Evolutionary conservation across 106 monocot species (phyloP), one percentile per base, ranked within the genome.

Genomic region (Ottelia alismoides): DNA sequence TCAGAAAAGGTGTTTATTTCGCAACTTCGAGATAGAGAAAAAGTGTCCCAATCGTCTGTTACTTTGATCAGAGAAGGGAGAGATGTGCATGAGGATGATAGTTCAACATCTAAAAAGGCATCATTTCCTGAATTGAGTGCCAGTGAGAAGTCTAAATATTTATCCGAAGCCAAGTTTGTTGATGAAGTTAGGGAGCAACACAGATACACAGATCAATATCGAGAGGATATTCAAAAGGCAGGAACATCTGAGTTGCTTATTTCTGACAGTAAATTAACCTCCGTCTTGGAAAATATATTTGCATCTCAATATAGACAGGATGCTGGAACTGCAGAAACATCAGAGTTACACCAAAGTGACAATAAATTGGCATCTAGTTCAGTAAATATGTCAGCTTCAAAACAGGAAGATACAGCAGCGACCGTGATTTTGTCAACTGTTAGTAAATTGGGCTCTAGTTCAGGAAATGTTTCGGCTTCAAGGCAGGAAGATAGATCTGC

Each of bases 361-460:
- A n/a, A n/a, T n/a, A 40, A 24, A 6, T 6, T 35, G 35, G 35
- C 5, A 35, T 35, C 35, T 35, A 35, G 9, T 12, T 12, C 12
- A 35, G 35, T 6, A 35, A 20, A 27, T 10, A 17, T 30, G 3
- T 18, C 51, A 23, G 31, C 19, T 45, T 28, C 25, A 11, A 46
- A 19, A 22, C 24, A 27, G 30, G 45, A 49, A 14, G 27, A 67
- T 19, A 11, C 22, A 17, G 62, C 46, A 52, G 22, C 21, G 11
- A 52, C 9, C 51, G 32, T 35, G 35, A 35, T 12, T 46, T 19
- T 64, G 49, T n/a, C 52, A 29, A 65, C 12, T 46, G 26, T 56
- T 55, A 46, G 46, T 29, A 9, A 22, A n/a, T 28, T 4, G n/a
- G 16, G 12, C 25, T 28, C 47, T 31, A 35, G 22, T 23, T n/a